Conservation (phyloP, 2,329 filamentous ascomycete genomes). For the Alternaria rosae region DNA sequence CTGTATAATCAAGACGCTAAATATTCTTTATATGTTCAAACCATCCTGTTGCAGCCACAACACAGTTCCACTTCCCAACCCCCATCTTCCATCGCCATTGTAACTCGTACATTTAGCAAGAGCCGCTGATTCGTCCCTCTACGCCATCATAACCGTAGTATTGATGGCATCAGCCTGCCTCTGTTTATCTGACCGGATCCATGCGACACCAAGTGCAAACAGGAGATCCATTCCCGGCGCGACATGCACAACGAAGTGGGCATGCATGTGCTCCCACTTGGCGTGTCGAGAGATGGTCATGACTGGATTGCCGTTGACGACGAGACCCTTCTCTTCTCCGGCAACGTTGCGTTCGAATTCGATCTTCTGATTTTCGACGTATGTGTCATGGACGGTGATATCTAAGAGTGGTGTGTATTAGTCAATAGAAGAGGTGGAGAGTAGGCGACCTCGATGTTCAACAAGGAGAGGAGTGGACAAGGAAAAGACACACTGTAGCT, state of each 20-base stretch:
- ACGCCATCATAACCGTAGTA: not conserved
- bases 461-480: not conserved
- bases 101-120: not conserved
- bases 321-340: conserved; percentile 24
- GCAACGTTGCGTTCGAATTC: conserved; percentile 24
- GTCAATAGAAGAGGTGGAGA: no score
- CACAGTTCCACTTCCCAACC: no score
- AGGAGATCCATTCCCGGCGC: conserved; percentile 33
- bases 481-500: conserved; percentile 22
- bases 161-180: conserved; percentile 19
- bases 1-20: not conserved
- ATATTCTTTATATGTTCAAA: not conserved
- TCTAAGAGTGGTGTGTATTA: not conserved
- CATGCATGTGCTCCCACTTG: conserved; percentile 12
- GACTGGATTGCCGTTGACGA: conserved; percentile 19
- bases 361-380: not conserved
- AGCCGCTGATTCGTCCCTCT: not conserved
- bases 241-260: conserved; percentile 20
- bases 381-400: conserved; percentile 12
- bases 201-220: conserved; percentile 25
- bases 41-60: not conserved
- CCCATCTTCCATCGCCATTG: not conserved
- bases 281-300: conserved; percentile 19
- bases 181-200: conserved; percentile 24
- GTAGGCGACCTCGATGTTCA: no score